Evolutionary conservation across 2,329 filamentous ascomycete genomes (phyloP), one percentile per base, ranked within the genome.

Genomic region (Aspergillus sp.): DNA sequence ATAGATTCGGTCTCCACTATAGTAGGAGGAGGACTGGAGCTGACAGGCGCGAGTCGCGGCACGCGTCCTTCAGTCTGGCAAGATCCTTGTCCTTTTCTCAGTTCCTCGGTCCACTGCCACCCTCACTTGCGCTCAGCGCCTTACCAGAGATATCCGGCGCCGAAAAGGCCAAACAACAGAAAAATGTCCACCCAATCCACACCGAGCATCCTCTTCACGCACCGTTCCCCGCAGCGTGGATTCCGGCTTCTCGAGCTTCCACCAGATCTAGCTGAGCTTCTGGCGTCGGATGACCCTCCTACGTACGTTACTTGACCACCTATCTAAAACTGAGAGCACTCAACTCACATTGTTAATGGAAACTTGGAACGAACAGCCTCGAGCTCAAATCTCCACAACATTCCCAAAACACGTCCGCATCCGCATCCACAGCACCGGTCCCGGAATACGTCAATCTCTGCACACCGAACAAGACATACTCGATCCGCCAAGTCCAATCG

Each of bases 401-500:
- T 7, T 63, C 67, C 7, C 68, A 79, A 63, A 22, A 11, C 4
- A 19, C n/a, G 22, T 19, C 60, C 38, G 31, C 41, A 7, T 75
- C 75, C 22, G 49, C 63, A 4, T 68, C 71, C n/a, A 60, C 68
- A 22, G 58, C 66, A 43, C n/a, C 25, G 22, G 66, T 71, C 30
- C 70, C 69, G 54, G 74, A 79, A 49, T 80, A 79, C 60, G 83
- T 85, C 31, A 85, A 88, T 62, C 78, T 89, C 62, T 89, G 87
- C 75, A 88, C 85, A 2, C 76, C 80, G 9, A 78, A 79, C 57
- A 79, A 83, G 66, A 87, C 86, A 11, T 89, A 83, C 76, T 81
- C 83, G 61, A 75, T 89, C 55, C 85, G 86, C 67, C 86, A 89
- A 73, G 86, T 89, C 56, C 86, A 87, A 67, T 88, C 87, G 17